A percentile compares a stretch with the other conserved stretches of the same genome.
Conservation (phyloP, 2,329 filamentous ascomycete genomes). For the Verruconis gallopava region DNA sequence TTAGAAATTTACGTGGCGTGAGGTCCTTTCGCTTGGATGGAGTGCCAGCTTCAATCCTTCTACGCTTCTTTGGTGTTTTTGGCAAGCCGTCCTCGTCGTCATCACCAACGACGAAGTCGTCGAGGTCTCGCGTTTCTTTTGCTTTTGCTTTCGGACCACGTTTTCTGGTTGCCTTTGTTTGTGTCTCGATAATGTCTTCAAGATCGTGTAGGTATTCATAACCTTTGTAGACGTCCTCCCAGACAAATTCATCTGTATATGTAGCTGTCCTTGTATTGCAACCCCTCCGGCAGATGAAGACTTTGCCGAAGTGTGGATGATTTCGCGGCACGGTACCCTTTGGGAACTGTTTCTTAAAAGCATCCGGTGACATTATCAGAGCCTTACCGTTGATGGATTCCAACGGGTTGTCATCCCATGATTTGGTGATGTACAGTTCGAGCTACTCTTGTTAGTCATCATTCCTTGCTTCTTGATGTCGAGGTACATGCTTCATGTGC, state of each 20-base stretch:
- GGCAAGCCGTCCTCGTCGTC: slow-evolving; percentile 29
- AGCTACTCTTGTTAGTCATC: slow-evolving; percentile 41
- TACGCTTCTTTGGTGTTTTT: slow-evolving; percentile 34
- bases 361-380: slow-evolving; percentile 57
- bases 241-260: slow-evolving; percentile 84
- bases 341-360: slow-evolving; percentile 58
- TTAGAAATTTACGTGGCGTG: slow-evolving; percentile 42
- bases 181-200: slow-evolving; percentile 52
- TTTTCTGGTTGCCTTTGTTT: slow-evolving; percentile 60
- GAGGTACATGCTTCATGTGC: slow-evolving; percentile 48
- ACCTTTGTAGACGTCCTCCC: slow-evolving; percentile 74
- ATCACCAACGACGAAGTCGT: slow-evolving; percentile 29
- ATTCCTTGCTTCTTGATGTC: background rate
- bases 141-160: slow-evolving; percentile 23
- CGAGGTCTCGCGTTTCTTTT: slow-evolving; percentile 23
- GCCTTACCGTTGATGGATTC: slow-evolving; percentile 86
- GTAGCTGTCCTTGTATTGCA: slow-evolving; percentile 80
- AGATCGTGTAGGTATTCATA: slow-evolving; percentile 52
- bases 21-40: slow-evolving; percentile 33
- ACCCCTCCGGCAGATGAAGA: slow-evolving; percentile 79
- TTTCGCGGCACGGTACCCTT: slow-evolving; percentile 60
- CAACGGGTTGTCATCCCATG: slow-evolving; percentile 77
- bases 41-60: slow-evolving; percentile 29
- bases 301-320: slow-evolving; percentile 65
- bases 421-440: slow-evolving; percentile 81